These are phyloP conservation scores for Physcia stellaris DNA, from an alignment of 495 filamentous ascomycete species.

Conservation along the genomic window DNA sequence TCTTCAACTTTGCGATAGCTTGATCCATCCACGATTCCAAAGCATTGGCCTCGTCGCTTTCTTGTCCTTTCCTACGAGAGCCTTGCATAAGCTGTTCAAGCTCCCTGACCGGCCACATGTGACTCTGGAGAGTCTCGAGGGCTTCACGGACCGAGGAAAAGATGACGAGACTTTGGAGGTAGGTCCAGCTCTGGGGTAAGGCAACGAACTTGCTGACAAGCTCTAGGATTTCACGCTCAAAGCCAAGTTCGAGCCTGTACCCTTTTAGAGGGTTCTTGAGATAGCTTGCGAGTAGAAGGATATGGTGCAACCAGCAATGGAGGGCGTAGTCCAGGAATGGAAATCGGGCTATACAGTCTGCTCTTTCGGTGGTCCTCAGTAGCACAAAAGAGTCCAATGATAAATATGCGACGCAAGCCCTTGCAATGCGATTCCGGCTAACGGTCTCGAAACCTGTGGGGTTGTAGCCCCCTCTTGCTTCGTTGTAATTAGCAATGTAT, in stretches of 20 bases:
- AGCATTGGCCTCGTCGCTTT: not conserved
- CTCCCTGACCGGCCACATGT: not conserved
- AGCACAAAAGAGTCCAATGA: no score
- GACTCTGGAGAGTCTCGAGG: not conserved
- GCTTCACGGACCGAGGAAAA: not conserved
- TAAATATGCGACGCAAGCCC: no score
- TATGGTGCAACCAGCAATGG: not conserved
- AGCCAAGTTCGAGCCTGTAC: not conserved
- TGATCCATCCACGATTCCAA: not conserved
- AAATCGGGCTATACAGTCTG: no score
- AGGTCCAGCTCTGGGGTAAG: constrained; percentile 1
- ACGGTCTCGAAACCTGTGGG: no score
- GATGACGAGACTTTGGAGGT: not conserved
- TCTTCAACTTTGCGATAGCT: not conserved
- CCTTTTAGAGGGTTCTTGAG: not conserved
- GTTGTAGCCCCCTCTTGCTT: no score
- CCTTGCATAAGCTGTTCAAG: not conserved
- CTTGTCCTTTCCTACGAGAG: not conserved
- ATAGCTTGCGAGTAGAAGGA: not conserved
- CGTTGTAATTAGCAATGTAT: no score
- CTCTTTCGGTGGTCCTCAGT: no score
- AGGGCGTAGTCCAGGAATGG: constrained; percentile 1
- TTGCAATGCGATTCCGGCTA: no score
- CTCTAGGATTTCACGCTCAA: not conserved
- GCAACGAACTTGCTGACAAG: not conserved